phyloP scores from a whole-genome alignment of 306 rosid genomes.

The Medicago truncatula region DNA sequence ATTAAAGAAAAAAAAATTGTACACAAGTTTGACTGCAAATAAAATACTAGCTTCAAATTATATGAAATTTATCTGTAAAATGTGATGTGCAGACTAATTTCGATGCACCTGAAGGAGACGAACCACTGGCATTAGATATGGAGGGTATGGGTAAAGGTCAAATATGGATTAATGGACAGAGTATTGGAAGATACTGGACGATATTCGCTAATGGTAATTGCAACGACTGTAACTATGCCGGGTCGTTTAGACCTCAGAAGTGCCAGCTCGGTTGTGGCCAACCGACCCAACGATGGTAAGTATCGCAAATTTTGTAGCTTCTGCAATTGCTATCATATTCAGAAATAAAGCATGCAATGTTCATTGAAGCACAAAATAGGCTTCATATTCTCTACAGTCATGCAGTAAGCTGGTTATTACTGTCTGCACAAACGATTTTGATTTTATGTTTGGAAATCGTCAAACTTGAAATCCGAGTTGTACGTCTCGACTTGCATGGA shows the following conservation, averaged over 20 bases:
- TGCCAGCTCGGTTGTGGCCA: conserved; percentile 90
- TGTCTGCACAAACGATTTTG: not conserved
- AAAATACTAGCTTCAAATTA: not conserved
- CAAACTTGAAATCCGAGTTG: not conserved
- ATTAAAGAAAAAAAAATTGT: conserved; percentile 5
- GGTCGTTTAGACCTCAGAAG: conserved; percentile 71
- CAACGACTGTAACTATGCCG: conserved; percentile 69
- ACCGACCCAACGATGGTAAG: conserved; percentile 86
- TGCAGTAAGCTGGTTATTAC: not conserved
- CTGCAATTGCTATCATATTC: not conserved
- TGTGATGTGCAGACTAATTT: conserved; percentile 73
- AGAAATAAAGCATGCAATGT: not conserved
- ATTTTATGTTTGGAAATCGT: not conserved
- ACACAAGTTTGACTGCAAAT: conserved; percentile 31
- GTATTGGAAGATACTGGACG: conserved; percentile 96
- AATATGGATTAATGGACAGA: conserved; percentile 93
- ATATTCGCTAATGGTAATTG: conserved; percentile 78
- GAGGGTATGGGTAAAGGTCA: conserved; percentile 99
- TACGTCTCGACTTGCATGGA: not conserved
- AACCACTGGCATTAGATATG: conserved; percentile 96
- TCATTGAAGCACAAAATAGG: not conserved
- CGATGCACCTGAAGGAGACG: conserved; percentile 85
- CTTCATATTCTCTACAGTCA: not conserved
- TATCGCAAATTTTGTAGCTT: conserved; percentile 2
- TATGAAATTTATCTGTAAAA: conserved; percentile 27